A percentile compares a stretch with the other conserved stretches of the same genome.
Evolutionary conservation across 2,329 filamentous ascomycete genomes (phyloP).

Genomic region (Metarhizium robertsii): DNA sequence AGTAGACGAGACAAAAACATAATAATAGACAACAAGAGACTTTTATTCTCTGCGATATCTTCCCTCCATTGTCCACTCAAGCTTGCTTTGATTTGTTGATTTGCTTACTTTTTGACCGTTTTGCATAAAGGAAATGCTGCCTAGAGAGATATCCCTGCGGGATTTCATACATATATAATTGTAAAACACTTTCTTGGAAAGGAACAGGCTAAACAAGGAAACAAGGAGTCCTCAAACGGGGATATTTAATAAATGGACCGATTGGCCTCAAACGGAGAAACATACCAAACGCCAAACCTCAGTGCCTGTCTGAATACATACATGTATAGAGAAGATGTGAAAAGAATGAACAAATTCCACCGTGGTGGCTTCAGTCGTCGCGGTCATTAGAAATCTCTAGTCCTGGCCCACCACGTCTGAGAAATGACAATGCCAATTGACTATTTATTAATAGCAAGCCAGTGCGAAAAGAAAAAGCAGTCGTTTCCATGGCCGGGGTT

Average conservation of each 20-base stretch:
- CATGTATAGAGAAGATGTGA: slow-evolving; percentile 2
- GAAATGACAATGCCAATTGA: slow-evolving; percentile 1
- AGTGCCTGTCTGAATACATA: slow-evolving; percentile 2
- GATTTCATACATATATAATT: background rate
- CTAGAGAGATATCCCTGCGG: background rate
- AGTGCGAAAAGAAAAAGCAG: background rate
- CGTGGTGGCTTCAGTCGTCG: slow-evolving; percentile 2
- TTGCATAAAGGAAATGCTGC: background rate
- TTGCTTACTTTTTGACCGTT: background rate
- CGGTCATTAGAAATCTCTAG: slow-evolving; percentile 3
- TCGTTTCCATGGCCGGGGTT: background rate
- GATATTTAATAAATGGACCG: background rate
- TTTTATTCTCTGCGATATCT: background rate
- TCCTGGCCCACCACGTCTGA: background rate
- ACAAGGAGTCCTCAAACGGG: background rate
- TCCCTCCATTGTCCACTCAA: background rate
- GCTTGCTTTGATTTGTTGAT: background rate
- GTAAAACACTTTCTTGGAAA: background rate
- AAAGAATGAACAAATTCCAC: background rate
- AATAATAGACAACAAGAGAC: slow-evolving; percentile 14
- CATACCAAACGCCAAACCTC: background rate
- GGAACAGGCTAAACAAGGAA: background rate
- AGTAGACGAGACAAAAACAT: slow-evolving; percentile 18
- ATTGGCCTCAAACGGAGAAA: background rate
- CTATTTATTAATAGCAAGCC: background rate